A percentile compares a stretch with the other conserved stretches of the same genome.
Evolutionary conservation across 192 early-diverging fungal genomes (phyloP).

Genomic region (Chytriomyces sp.): DNA sequence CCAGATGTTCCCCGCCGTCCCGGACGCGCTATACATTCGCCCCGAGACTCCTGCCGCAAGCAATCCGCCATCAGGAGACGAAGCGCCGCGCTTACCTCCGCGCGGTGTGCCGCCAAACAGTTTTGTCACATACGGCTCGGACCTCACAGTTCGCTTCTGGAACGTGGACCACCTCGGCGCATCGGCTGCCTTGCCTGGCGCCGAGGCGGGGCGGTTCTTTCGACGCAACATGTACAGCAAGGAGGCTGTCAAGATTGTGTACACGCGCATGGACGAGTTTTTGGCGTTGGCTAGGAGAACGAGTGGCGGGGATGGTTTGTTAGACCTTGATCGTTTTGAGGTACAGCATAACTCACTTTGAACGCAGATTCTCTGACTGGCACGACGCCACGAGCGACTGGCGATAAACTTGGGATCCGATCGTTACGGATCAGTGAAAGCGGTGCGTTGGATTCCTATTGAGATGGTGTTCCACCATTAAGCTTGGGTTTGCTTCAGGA

Average conservation of each 20-base stretch:
- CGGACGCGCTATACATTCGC: background rate
- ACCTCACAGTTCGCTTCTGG: constrained; percentile 81
- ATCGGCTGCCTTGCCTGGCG: constrained; percentile 4
- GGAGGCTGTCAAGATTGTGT: constrained; percentile 62
- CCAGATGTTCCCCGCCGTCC: constrained; percentile 45
- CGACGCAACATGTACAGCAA: constrained; percentile 61
- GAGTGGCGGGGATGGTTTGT: too few relatives aligned
- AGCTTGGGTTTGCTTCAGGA: too few relatives aligned
- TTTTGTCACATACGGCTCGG: constrained; percentile 75
- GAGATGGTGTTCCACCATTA: too few relatives aligned
- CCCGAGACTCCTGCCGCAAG: background rate
- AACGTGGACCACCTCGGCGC: constrained; percentile 54
- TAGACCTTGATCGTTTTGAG: too few relatives aligned
- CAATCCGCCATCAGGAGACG: background rate
- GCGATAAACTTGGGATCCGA: constrained; percentile 65
- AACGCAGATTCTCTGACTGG: too few relatives aligned
- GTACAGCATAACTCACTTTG: too few relatives aligned
- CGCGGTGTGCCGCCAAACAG: constrained; percentile 56
- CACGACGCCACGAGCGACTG: background rate
- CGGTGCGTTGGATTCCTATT: too few relatives aligned
- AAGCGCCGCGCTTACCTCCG: background rate
- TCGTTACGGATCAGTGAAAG: constrained; percentile 66
- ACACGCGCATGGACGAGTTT: constrained; percentile 53
- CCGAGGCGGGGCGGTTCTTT: constrained; percentile 28
- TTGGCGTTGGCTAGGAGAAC: too few relatives aligned